A percentile compares a stretch with the other conserved stretches of the same genome.
Evolutionary conservation across 805 yeast genomes (phyloP).

Genomic region (Metschnikowia lachancei): DNA sequence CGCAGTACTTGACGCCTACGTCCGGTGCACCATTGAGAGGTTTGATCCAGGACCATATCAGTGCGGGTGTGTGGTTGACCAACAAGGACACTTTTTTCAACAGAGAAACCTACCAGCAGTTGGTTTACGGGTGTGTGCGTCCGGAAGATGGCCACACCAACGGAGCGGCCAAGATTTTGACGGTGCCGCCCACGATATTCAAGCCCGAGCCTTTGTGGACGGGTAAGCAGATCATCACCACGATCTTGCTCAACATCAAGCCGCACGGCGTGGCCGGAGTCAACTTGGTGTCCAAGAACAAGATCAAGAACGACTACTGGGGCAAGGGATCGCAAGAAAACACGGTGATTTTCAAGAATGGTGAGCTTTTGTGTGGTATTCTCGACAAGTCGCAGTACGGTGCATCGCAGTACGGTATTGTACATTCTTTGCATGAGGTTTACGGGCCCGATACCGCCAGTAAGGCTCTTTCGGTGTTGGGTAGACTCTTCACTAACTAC

Average conservation of each 20-base stretch:
- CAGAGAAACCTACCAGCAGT: slow-evolving; percentile 89
- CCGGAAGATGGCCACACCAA: slow-evolving; percentile 97
- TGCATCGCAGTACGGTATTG: slow-evolving; percentile 94
- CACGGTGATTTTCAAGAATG: slow-evolving; percentile 79
- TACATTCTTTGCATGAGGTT: slow-evolving; percentile 93
- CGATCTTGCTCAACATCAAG: slow-evolving; percentile 83
- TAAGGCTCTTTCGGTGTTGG: slow-evolving; percentile 83
- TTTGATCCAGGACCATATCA: slow-evolving; percentile 96
- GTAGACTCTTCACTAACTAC: slow-evolving; percentile 91
- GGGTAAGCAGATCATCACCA: slow-evolving; percentile 93
- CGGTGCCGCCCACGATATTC: slow-evolving; percentile 84
- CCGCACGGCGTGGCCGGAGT: slow-evolving; percentile 90
- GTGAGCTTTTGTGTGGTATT: slow-evolving; percentile 88
- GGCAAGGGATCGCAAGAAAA: slow-evolving; percentile 80
- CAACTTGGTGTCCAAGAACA: slow-evolving; percentile 78
- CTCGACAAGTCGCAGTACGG: slow-evolving; percentile 98
- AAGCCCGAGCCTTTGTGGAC: slow-evolving; percentile 95
- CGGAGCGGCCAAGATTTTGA: slow-evolving; percentile 55
- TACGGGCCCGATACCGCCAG: slow-evolving; percentile 93
- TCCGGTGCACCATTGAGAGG: slow-evolving; percentile 99
- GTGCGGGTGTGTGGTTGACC: slow-evolving; percentile 98
- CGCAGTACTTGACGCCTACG: slow-evolving; percentile 96
- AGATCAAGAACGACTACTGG: slow-evolving; percentile 95
- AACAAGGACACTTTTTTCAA: slow-evolving; percentile 89
- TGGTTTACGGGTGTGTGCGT: slow-evolving; percentile 87